Evolutionary conservation across 495 filamentous ascomycete genomes (phyloP), one percentile per base, ranked within the genome.

Genomic region (Hypoxylon fuscum): DNA sequence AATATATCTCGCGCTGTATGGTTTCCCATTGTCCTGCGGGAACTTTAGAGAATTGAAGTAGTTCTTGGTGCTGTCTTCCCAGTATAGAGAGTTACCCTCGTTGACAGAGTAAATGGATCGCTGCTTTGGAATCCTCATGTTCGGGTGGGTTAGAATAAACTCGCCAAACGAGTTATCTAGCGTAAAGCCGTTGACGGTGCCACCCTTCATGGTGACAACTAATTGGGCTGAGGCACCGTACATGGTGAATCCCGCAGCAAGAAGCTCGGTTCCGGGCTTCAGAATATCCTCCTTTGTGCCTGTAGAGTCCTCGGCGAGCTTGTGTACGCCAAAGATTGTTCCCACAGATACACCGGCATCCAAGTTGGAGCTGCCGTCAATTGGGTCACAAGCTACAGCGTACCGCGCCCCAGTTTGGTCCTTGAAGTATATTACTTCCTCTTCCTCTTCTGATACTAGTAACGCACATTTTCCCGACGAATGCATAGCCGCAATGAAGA

Each of bases 191-290:
- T 98, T 96, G 77, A 98, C 95, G 52, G 74, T 83, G 40, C 95
- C 92, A 53, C 90, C 91, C 74, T 88, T 90, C 92, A 98, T 98
- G 37, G 95, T 98, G 74, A 98, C 89, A 51, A 98, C 95, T 48
- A 98, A 81, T 76, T 97, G 93, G 5, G 95, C 89, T 18, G 92
- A 96, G 64, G 95, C 95, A 69, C 95, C 95, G 77, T 98, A 98
- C 95, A 98, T 98, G 74, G 95, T 98, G 81, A 98, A 98, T 1
- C 95, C 95, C 3, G 91, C 88, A 17, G 96, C 95, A 23, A 98
- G 87, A 25, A 98, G 85, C 74, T 96, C 91, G 1, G 91, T 91
- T 32, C 96, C 95, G 1, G 96, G 90, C 74, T 85, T 86, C 52
- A 96, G 84, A 35, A 98, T 81, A 73, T 97, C 91, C 73, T 96